Base-by-base conservation (phyloP, 2,329 filamentous ascomycete species). In the Phialocephala sp. region DNA sequence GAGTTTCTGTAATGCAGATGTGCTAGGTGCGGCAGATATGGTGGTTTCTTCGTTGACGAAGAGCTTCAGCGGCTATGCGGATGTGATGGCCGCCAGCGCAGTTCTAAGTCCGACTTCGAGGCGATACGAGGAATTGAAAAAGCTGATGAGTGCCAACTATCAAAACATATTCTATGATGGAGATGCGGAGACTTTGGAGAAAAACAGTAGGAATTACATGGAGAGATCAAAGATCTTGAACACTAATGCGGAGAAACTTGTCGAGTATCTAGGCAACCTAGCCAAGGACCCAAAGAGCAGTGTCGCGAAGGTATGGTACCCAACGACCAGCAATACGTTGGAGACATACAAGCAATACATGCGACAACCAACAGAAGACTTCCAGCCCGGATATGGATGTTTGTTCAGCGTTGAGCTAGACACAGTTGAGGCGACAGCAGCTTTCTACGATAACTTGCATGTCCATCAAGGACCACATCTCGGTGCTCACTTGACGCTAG, bases 41-140 rank as follows among this genome's bases (percentile, higher is more conserved):
- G 66, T 88, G 36, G 69, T 85, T 18, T 82, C 82, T 0, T 84
- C 81, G 27, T 77, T 87, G 18, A 87, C 85, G n/a, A 88, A 88
- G 74, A 80, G 80, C 1, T 88, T 89, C 71, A 85, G 78, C 66
- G 87, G 87, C 18, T 82, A 82, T 66, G 80, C 84, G 24, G 80
- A 89, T 72, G 82, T 84, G 57, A 82, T 87, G 77, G 84, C 77
- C 39, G 85, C 82, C n/a, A 82, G 80, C 59, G 70, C 80, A 20
- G 78, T 82, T 47, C 77, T 87, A 47, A 85, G 84, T 71, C 83
- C 83, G 0, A 71, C 78, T 3, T 83, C 81, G 0, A 67, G 72
- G 2, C 75, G 79, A 62, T 81, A 85, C 71, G 6, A 66, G 2
- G 64, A 72, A 22, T 75, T 87, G 11, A 75, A 76, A 59, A n/a